A percentile compares a stretch with the other conserved stretches of the same genome.
These are phyloP conservation scores for Xylaria nigripes DNA, from an alignment of 495 filamentous ascomycete genomes.

Conservation along the genomic window DNA sequence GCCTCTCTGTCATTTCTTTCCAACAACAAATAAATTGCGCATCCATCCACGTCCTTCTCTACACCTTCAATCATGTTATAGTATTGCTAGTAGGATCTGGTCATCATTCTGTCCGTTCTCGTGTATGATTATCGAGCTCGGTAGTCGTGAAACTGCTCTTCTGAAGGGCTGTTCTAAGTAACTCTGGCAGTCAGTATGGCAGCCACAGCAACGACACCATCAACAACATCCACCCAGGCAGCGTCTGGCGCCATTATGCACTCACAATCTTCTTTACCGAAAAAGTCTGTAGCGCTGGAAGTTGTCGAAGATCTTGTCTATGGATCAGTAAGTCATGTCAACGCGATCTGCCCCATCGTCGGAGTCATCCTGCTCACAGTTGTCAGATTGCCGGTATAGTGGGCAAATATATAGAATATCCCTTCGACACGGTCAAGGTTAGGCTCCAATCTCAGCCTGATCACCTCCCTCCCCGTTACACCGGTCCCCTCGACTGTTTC, in stretches of 20 bases:
- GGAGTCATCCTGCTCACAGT: background rate
- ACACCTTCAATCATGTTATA: slow-evolving; percentile 21
- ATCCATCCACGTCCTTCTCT: slow-evolving; percentile 2
- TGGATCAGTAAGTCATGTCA: slow-evolving; percentile 59
- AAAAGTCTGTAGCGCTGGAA: slow-evolving; percentile 51
- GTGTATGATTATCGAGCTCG: slow-evolving; percentile 18
- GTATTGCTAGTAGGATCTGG: slow-evolving; percentile 15
- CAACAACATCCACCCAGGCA: background rate
- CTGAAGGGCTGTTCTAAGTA: slow-evolving; percentile 6
- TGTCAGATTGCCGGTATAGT: slow-evolving; percentile 71
- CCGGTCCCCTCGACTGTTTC: slow-evolving; percentile 88
- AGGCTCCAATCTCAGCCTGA: slow-evolving; percentile 74
- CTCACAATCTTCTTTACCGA: background rate
- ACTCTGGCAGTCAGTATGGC: slow-evolving; percentile 15
- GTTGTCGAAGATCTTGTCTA: slow-evolving; percentile 74
- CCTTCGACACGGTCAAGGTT: slow-evolving; percentile 96
- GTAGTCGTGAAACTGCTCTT: slow-evolving; percentile 1
- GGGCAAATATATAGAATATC: slow-evolving; percentile 95
- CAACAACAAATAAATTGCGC: slow-evolving; percentile 9
- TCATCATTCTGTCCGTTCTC: slow-evolving; percentile 18
- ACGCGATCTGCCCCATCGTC: background rate
- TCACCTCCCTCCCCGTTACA: slow-evolving; percentile 71
- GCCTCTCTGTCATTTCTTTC: background rate
- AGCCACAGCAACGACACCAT: slow-evolving; percentile 6
- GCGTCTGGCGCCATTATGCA: background rate